Percentiles rank a stretch among this genome's conserved stretches.
Conservation (phyloP, 2,329 filamentous ascomycete genomes). For the Neofusicoccum laricinum region DNA sequence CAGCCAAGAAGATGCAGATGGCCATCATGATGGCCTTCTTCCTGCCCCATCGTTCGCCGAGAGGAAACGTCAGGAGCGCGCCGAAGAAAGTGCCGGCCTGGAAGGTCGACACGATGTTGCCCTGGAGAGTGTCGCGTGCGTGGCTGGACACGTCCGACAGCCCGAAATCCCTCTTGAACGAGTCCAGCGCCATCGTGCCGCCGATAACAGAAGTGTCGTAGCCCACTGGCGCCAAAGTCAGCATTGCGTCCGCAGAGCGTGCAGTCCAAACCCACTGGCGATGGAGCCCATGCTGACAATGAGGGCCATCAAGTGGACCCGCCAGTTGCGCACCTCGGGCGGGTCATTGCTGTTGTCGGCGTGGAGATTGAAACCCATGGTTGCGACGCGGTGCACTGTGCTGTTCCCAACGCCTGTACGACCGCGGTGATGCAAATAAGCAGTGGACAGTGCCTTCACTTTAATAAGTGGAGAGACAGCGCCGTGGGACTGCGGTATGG, state of each 20-base stretch:
- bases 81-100: conserved; percentile 68
- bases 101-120: conserved; percentile 66
- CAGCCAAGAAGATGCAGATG: conserved; percentile 40
- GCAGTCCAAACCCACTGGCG: conserved; percentile 26
- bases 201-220: conserved; percentile 30
- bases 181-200: conserved; percentile 42
- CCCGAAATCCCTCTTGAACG: conserved; percentile 41
- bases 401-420: background rate
- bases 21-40: conserved; percentile 45
- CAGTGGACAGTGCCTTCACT: conserved; percentile 10
- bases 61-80: conserved; percentile 54
- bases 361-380: conserved; percentile 28
- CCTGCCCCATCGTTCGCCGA: conserved; percentile 48
- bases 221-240: background rate
- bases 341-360: conserved; percentile 33
- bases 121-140: conserved; percentile 36
- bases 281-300: conserved; percentile 38
- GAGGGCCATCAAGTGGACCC: conserved; percentile 32
- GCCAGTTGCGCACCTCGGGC: conserved; percentile 35
- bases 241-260: background rate
- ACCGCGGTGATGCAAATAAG: background rate
- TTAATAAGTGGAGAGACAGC: conserved; percentile 1
- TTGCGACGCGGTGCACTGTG: background rate
- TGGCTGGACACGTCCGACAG: conserved; percentile 30
- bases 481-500: background rate